Base-by-base conservation (phyloP, 1,284 basidiomycete genomes). In the Serendipita sp. region DNA sequence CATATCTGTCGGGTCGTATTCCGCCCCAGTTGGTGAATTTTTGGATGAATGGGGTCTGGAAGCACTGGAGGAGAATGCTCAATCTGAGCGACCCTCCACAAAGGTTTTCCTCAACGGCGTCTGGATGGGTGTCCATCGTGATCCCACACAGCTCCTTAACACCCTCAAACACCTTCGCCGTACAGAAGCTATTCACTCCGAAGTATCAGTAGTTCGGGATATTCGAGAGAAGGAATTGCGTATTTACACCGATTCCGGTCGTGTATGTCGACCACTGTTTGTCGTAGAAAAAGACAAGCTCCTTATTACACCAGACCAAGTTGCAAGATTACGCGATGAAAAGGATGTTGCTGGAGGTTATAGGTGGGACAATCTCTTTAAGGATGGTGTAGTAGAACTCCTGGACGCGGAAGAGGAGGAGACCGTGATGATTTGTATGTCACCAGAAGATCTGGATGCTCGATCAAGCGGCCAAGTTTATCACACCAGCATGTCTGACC, bases 31-130 rank as follows among this genome's bases (percentile, higher is more conserved):
- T 69, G 91, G 98, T 73, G 94, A 98, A 74, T 99, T 99, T 77
- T 78, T 99, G 78, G 92, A 98, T 72, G 95, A 98, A 76, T 98
- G 95, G 92, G 95, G 93, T 68, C 76, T 96, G 68, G 92, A 96
- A 73, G 90, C 89, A 35, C 74, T 95, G 65, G 91, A 93, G 71
- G 92, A 96, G 73, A 94, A 92, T 70, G 85, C 87, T 0, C 84
- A 89, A 70, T 90, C 91, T 15, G 79, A 86, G 17, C 83, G 82
- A 13, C 84, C 85, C 12, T 91, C 87, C 64, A 98, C 95, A 41
- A 99, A 99, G 75, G 92, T 99, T 43, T 99, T 99, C 74, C 92
- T 99, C 67, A 99, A 99, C 70, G 96, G 96, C 71, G 93, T 98
- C 8, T 99, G 96, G 96, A 93, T 97, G 82, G 96, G 96, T 67